phyloP scores from a whole-genome alignment of 768 basidiomycete species.

The Kwoniella mangroviensis region DNA sequence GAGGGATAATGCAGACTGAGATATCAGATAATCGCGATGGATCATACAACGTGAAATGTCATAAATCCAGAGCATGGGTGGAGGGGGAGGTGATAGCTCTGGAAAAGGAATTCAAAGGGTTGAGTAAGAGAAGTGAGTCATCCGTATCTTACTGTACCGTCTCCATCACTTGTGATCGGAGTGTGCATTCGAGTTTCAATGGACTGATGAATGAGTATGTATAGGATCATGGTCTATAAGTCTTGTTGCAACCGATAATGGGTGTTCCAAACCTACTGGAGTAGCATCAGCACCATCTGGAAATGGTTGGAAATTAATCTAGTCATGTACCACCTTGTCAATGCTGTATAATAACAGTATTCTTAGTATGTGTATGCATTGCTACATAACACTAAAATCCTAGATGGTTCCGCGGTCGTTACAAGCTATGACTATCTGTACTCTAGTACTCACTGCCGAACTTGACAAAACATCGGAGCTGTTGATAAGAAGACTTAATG shows the following conservation, averaged over 20 bases:
- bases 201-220: background rate
- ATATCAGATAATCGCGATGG: constrained; percentile 5
- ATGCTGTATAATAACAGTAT: too few relatives aligned
- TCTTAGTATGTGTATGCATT: too few relatives aligned
- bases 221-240: constrained; percentile 12
- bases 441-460: too few relatives aligned
- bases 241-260: background rate
- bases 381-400: too few relatives aligned
- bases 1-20: constrained; percentile 2
- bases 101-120: constrained; percentile 4
- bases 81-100: background rate
- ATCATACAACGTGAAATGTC: constrained; percentile 5
- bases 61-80: constrained; percentile 4
- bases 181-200: too few relatives aligned
- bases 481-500: too few relatives aligned
- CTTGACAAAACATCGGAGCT: too few relatives aligned
- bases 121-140: background rate
- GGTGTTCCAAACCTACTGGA: background rate
- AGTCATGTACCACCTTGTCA: background rate
- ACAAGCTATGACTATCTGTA: too few relatives aligned
- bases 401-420: too few relatives aligned
- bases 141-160: too few relatives aligned
- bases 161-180: too few relatives aligned
- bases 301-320: background rate
- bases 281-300: background rate